phyloP scores from a whole-genome alignment of 768 basidiomycete genomes.

The Russula lepida region DNA sequence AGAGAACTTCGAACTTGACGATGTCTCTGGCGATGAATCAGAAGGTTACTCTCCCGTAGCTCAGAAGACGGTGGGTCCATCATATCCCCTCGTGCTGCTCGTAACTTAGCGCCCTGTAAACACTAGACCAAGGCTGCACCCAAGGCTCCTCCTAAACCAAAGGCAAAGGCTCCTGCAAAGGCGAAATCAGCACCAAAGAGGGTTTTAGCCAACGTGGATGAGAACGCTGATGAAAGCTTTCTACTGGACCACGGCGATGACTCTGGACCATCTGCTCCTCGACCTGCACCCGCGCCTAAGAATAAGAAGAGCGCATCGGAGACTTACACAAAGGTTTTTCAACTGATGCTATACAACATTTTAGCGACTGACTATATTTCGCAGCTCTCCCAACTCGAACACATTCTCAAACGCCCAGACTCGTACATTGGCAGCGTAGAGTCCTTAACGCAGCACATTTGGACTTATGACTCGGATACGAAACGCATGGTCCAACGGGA shows the following conservation, averaged over 20 bases:
- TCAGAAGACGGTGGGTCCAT: constrained; percentile 37
- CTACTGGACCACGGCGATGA: constrained; percentile 37
- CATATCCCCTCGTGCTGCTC: constrained; percentile 21
- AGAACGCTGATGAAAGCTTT: constrained; percentile 45
- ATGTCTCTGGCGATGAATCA: constrained; percentile 54
- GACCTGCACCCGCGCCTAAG: constrained; percentile 26
- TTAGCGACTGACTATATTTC: constrained; percentile 9
- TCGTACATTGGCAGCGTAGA: constrained; percentile 97
- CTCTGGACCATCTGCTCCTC: constrained; percentile 24
- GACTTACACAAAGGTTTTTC: constrained; percentile 73
- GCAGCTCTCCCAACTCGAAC: constrained; percentile 91
- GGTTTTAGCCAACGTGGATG: constrained; percentile 52
- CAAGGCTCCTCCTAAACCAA: constrained; percentile 39
- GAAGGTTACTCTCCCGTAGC: constrained; percentile 54
- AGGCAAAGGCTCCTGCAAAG: constrained; percentile 40
- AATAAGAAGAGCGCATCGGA: constrained; percentile 89
- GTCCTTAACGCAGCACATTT: constrained; percentile 77
- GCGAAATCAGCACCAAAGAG: constrained; percentile 52
- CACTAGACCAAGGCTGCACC: constrained; percentile 37
- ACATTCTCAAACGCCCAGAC: constrained; percentile 86
- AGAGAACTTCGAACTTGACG: constrained; percentile 57
- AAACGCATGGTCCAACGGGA: constrained; percentile 81
- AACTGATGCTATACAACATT: neutral
- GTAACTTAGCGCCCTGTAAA: constrained; percentile 17
- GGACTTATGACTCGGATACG: constrained; percentile 81